Conservation (phyloP, 1,284 basidiomycete genomes). For the Porodaedalea pini region DNA sequence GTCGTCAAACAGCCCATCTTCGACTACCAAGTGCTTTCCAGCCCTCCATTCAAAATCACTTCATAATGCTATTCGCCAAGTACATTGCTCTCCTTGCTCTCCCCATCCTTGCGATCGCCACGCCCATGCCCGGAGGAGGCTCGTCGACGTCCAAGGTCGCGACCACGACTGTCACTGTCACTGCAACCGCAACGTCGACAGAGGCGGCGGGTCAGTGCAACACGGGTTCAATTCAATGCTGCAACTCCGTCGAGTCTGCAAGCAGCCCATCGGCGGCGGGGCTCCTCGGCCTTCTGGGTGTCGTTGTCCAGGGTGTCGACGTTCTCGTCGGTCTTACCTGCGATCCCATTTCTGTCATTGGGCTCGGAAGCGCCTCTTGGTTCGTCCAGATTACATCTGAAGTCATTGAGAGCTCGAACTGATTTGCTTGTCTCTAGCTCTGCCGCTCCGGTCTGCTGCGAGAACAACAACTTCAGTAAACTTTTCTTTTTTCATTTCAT, state of each 20-base stretch:
- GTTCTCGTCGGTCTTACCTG: constrained; percentile 17
- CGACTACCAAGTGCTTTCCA: background rate
- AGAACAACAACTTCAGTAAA: constrained; percentile 36
- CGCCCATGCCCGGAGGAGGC: background rate
- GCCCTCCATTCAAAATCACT: background rate
- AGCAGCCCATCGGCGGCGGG: background rate
- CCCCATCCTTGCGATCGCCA: constrained; percentile 18
- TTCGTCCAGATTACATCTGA: background rate
- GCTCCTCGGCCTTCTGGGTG: constrained; percentile 9
- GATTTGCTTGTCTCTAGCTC: constrained; percentile 21
- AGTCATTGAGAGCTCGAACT: background rate
- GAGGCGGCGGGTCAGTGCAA: constrained; percentile 9
- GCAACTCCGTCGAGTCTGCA: constrained; percentile 17
- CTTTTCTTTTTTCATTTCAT: constrained; percentile 7
- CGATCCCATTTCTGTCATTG: constrained; percentile 12
- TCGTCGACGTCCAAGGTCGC: background rate
- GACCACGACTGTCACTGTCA: constrained; percentile 21
- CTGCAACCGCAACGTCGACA: constrained; percentile 23
- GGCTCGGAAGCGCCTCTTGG: background rate
- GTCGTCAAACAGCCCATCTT: background rate
- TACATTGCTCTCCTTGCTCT: background rate
- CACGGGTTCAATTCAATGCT: constrained; percentile 19
- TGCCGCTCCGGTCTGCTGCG: constrained; percentile 36
- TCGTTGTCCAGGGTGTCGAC: constrained; percentile 13
- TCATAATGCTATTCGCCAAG: constrained; percentile 4